Base-by-base conservation (phyloP, 805 yeast genomes). In the Candida pseudoglaebosa region DNA sequence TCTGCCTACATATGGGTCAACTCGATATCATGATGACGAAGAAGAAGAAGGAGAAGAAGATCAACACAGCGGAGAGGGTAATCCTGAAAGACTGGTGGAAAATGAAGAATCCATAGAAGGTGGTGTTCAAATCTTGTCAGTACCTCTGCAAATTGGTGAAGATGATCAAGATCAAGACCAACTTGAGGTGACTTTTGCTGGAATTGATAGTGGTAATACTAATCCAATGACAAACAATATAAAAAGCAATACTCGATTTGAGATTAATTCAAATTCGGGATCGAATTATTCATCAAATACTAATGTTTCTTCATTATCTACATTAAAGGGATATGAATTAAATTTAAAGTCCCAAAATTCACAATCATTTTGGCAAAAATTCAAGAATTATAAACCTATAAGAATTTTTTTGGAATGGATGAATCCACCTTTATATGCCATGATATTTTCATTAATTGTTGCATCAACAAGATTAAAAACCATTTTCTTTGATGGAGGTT, bases 391-490 rank as follows among this genome's bases (percentile, higher is more conserved):
- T 10, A 42, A 48, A 12, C 36, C 36, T 5, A 37, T 56, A 10
- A 32, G 38, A 8, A 54, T 49, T 28, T 47, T 77, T 21, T 52
- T 62, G 32, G 47, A 60, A 5, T 71, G 71, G 43, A 81, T 84
- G 85, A 84, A 84, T 53, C 93, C 95, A n/a, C 95, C 93, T 12
- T 62, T 84, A 40, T 84, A 81, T 61, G 81, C 95, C 6, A 84
- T 84, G 90, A 54, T 80, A 8, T 57, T 79, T 1, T 73, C 90
- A 3, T 75, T 84, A 12, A 38, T 83, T 17, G 83, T 84, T 40
- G 93, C 91, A 3, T 74, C 86, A 0, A 65, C 82, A 14, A 81
- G 84, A 4, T 47, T 84, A 13, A 83, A 81, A 50, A 61, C 66
- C 26, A 66, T 70, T 38, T 77, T 84, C 44, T 84, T 78, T 53